A percentile compares a stretch with the other conserved stretches of the same genome.
Evolutionary conservation across 495 filamentous ascomycete genomes (phyloP).

Genomic region (Lophiostoma macrostomum): DNA sequence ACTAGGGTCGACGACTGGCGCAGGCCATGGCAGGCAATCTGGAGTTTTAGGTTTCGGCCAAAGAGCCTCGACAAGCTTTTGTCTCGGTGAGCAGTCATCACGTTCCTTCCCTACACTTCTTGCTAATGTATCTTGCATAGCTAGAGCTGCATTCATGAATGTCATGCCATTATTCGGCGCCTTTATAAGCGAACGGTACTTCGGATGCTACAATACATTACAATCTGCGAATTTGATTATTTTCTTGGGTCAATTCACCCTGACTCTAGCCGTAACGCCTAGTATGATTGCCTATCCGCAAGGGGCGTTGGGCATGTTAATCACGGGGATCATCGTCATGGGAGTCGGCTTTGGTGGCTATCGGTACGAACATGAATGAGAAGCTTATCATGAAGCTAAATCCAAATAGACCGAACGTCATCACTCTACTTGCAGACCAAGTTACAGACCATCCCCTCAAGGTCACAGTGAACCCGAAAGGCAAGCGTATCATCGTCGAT

Average conservation of each 20-base stretch:
- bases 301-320: conserved; percentile 55
- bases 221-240: conserved; percentile 53
- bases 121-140: no score
- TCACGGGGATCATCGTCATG: conserved; percentile 60
- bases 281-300: conserved; percentile 52
- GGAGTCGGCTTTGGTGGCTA: conserved; percentile 62
- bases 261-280: conserved; percentile 60
- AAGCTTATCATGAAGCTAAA: conserved; percentile 46
- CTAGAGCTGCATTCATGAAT: no score
- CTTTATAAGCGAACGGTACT: conserved; percentile 66
- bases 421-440: conserved; percentile 57
- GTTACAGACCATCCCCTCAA: conserved; percentile 39
- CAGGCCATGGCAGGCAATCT: conserved; percentile 48
- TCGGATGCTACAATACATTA: conserved; percentile 71
- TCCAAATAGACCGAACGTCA: conserved; percentile 68
- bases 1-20: neutral
- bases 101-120: conserved; percentile 11
- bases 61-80: conserved; percentile 59
- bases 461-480: conserved; percentile 22
- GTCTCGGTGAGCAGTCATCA: conserved; percentile 60
- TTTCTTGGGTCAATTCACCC: conserved; percentile 61
- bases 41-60: conserved; percentile 68
- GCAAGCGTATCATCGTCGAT: conserved; percentile 60
- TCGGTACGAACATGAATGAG: conserved; percentile 46
- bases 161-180: conserved; percentile 68